Base-by-base conservation (phyloP, 1,139 yeast species). In the Zhuliangozyma parablackwelliae region DNA sequence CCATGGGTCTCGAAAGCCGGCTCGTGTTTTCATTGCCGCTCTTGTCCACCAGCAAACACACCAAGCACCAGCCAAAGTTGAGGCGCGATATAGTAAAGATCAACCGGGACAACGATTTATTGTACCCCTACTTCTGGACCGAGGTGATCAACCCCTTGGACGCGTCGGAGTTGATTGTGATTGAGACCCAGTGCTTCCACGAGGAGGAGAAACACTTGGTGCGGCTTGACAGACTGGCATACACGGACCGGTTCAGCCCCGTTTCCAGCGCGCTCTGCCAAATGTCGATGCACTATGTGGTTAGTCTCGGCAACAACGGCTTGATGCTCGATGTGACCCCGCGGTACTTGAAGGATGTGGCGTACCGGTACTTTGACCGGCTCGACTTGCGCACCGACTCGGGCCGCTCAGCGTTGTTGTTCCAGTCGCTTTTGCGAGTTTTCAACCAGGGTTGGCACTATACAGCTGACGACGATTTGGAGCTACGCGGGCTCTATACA, bases 51-150 rank as follows among this genome's bases (percentile, higher is more conserved):
- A 45, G 44, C 13, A 45, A 40, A 10, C 37, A 37, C 6, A 23
- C 38, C 3, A 45, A 41, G 10, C 21, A 37, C 1, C 69, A 63
- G 36, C 69, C 70, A 2, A 49, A 47, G 23, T 34, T 55, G 9
- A 59, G 61, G 32, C 37, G 38, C 7, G 41, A 41, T 2, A 59
- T 56, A 29, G 38, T 63, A 1, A 39, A 41, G 7, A 38, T 50
- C 6, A 65, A 61, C 33, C 57, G 55, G 30, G 72, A 66, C 36
- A 54, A 57, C 39, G 72, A 66, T 42, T 43, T 65, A 10, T 43
- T 66, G 6, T 65, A 59, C 38, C 72, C 72, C 0, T 65, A 65
- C 41, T 65, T 52, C 41, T 66, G 72, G 72, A 63, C 69, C 8
- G 72, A 66, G 43, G 36, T 65, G 3, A 46, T 66, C 2, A 64